Percentiles rank a stretch among this genome's conserved stretches.
phyloP scores from a whole-genome alignment of 352 stramenopile genomes.

The Elongisporangium undulatum region DNA sequence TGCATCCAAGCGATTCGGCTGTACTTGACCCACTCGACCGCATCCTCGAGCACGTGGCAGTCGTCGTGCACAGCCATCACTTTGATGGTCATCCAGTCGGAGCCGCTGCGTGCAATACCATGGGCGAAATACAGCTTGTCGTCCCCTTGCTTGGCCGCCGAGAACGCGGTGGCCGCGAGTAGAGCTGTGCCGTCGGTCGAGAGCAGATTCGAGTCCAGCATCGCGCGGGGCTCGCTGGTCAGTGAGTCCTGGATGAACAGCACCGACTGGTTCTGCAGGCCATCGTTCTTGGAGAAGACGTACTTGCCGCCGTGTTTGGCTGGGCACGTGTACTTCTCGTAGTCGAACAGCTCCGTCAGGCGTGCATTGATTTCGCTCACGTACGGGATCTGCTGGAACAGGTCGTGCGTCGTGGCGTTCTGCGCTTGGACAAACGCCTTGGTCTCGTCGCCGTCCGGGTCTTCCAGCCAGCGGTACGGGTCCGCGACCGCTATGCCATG shows the following conservation, averaged over 20 bases:
- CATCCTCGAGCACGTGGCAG: conserved; percentile 69
- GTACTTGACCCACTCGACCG: conserved; percentile 89
- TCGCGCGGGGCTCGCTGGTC: conserved; percentile 49
- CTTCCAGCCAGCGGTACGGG: conserved; percentile 76
- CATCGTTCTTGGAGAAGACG: conserved; percentile 85
- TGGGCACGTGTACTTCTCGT: conserved; percentile 83
- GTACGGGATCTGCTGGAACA: conserved; percentile 60
- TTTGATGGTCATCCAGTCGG: conserved; percentile 87
- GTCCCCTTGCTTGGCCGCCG: conserved; percentile 56
- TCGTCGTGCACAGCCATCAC: conserved; percentile 72
- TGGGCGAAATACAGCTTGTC: conserved; percentile 81
- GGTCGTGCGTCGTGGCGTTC: conserved; percentile 62
- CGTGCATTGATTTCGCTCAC: conserved; percentile 70
- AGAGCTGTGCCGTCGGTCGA: conserved; percentile 69
- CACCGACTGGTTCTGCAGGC: conserved; percentile 86
- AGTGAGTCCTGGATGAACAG: conserved; percentile 84
- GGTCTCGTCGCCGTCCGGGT: conserved; percentile 75
- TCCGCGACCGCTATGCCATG: conserved; percentile 54
- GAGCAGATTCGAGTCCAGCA: conserved; percentile 83
- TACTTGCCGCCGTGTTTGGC: conserved; percentile 76
- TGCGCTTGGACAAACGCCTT: conserved; percentile 76
- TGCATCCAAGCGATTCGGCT: conserved; percentile 77
- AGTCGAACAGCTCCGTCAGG: conserved; percentile 86
- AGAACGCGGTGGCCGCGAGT: conserved; percentile 62
- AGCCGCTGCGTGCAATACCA: conserved; percentile 74